Conservation (phyloP, 148 eudicot species). For the Vaccinium macrocarpon region DNA sequence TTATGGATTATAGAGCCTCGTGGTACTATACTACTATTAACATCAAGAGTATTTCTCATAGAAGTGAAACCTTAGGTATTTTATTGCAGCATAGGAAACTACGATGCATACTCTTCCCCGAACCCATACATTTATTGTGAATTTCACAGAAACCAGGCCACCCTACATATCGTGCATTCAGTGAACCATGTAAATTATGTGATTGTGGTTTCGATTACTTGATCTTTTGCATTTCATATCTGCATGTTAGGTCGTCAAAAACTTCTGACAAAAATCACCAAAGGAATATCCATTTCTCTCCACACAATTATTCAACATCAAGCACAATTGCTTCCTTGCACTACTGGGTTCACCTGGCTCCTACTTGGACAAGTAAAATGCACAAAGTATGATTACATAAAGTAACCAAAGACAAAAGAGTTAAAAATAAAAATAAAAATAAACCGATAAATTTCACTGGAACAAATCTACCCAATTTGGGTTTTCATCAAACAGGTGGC, state of each 20-base stretch:
- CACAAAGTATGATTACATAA: neutral
- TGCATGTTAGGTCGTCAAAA: neutral
- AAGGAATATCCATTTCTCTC: neutral
- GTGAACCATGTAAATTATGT: neutral
- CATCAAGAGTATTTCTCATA: neutral
- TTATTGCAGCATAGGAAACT: neutral
- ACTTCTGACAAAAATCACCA: neutral
- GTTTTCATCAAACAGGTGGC: neutral
- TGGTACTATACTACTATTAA: neutral
- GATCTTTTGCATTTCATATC: neutral
- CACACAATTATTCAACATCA: neutral
- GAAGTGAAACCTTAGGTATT: neutral
- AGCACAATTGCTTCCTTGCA: neutral
- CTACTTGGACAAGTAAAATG: neutral
- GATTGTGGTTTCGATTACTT: neutral
- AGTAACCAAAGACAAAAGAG: neutral
- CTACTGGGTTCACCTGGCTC: neutral
- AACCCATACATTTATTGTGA: neutral
- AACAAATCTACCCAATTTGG: neutral
- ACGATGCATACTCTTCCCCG: neutral
- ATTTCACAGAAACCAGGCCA: neutral
- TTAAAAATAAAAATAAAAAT: too few relatives aligned
- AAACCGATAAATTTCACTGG: too few relatives aligned
- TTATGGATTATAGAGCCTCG: neutral
- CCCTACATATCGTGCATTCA: neutral